Percentiles rank a stretch among this genome's conserved stretches.
These are phyloP conservation scores for Alternaria tenuissima DNA, from an alignment of 2,329 filamentous ascomycete species.

Conservation along the genomic window DNA sequence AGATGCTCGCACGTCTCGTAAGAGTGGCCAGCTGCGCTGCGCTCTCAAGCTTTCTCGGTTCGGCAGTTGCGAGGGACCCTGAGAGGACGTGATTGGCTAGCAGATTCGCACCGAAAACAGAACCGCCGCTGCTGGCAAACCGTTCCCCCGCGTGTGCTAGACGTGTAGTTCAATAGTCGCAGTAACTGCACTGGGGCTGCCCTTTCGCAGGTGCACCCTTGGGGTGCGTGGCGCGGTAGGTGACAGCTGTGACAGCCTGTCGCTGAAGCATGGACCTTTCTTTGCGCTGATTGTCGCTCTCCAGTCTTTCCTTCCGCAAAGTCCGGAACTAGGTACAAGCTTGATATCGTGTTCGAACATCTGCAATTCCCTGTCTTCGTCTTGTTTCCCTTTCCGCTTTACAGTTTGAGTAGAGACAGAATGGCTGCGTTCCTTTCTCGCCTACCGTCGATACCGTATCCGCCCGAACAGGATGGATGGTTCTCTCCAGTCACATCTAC, in stretches of 20 bases:
- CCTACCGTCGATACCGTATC: constrained; percentile 58
- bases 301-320: constrained; percentile 24
- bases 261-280: constrained; percentile 13
- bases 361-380: neutral
- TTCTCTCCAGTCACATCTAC: constrained; percentile 77
- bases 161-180: neutral
- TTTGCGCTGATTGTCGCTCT: constrained; percentile 14
- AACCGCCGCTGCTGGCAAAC: constrained; percentile 7
- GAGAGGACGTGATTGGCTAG: constrained; percentile 28
- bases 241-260: constrained; percentile 5
- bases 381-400: neutral
- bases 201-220: neutral
- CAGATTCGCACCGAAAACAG: constrained; percentile 13
- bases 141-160: neutral
- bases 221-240: constrained; percentile 6
- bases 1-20: constrained; percentile 6
- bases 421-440: constrained; percentile 48
- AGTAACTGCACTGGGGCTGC: neutral
- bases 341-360: constrained; percentile 5
- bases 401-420: neutral
- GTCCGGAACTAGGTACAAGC: constrained; percentile 22
- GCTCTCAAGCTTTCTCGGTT: constrained; percentile 36
- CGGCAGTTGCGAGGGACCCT: constrained; percentile 14
- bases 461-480: constrained; percentile 64
- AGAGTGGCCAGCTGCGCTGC: constrained; percentile 15